phyloP scores from a whole-genome alignment of 306 rosid species.

The Crataegus laevigata region DNA sequence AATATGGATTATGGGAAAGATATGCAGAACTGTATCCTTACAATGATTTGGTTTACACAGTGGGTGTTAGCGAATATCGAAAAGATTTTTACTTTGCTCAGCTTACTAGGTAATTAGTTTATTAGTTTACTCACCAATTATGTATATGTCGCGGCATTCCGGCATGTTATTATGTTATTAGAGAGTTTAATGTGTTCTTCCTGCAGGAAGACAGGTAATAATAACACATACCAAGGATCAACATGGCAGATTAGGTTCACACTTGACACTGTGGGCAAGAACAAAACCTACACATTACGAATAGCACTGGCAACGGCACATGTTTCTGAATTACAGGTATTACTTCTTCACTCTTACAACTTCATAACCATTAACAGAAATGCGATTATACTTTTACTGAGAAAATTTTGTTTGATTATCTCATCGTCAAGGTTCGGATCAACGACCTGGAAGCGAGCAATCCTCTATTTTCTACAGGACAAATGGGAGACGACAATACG shows the following conservation, averaged over 20 bases:
- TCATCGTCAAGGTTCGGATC: conserved; percentile 13
- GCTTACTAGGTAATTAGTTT: conserved; percentile 25
- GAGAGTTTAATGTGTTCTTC: no score
- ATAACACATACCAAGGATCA: conserved; percentile 28
- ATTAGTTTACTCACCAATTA: background rate
- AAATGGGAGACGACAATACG: conserved; percentile 22
- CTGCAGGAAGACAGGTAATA: conserved; percentile 20
- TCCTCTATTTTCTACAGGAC: conserved; percentile 12
- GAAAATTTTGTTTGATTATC: background rate
- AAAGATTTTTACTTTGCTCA: conserved; percentile 44
- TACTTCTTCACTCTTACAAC: background rate
- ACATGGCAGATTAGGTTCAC: conserved; percentile 43
- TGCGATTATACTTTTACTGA: background rate
- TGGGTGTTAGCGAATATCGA: conserved; percentile 23
- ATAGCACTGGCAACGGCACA: conserved; percentile 38
- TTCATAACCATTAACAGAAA: background rate
- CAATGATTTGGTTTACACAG: conserved; percentile 28
- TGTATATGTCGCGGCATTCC: background rate
- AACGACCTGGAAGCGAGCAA: conserved; percentile 6
- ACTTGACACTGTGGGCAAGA: conserved; percentile 8
- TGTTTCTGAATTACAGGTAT: conserved; percentile 34
- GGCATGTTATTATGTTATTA: background rate
- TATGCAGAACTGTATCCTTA: conserved; percentile 38
- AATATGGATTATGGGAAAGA: conserved; percentile 92
- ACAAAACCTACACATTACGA: conserved; percentile 22